Evolutionary conservation across 371 early-diverging fungal genomes (phyloP).

Genomic region (Umbelopsis sp.): DNA sequence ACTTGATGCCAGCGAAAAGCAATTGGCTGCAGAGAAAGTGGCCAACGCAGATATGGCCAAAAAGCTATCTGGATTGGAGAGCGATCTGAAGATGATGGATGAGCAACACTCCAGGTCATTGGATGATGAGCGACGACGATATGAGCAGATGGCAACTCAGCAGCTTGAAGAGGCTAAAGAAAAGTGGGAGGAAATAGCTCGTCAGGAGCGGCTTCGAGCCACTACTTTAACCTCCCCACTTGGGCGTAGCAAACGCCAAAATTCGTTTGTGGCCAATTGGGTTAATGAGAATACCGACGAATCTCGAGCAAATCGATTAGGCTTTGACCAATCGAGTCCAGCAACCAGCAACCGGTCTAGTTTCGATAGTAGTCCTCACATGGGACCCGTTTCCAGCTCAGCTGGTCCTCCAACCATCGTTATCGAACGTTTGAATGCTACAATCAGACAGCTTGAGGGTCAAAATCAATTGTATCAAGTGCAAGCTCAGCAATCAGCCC

Average conservation of each 20-base stretch:
- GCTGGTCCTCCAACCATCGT: slow-evolving; percentile 35
- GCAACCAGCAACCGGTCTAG: slow-evolving; percentile 43
- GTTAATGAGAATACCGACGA: not conserved
- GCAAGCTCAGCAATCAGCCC: slow-evolving; percentile 65
- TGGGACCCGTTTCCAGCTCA: slow-evolving; percentile 10
- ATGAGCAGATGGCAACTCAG: slow-evolving; percentile 30
- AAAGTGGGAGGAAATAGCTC: slow-evolving; percentile 6
- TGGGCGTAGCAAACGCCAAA: slow-evolving; percentile 9
- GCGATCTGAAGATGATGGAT: not conserved
- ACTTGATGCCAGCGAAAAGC: not conserved
- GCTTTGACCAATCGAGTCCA: slow-evolving; percentile 26
- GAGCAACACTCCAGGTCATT: not conserved
- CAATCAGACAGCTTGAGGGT: slow-evolving; percentile 67
- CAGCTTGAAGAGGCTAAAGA: slow-evolving; percentile 41
- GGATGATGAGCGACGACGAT: slow-evolving; percentile 1
- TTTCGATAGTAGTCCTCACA: slow-evolving; percentile 35
- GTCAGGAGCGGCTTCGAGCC: slow-evolving; percentile 16
- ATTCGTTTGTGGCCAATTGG: slow-evolving; percentile 18
- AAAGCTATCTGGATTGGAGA: not conserved
- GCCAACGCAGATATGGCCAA: not conserved
- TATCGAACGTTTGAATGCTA: slow-evolving; percentile 61
- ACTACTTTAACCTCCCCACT: not conserved
- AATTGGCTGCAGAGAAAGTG: not conserved
- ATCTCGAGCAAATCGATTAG: not conserved
- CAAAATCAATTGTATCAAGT: slow-evolving; percentile 70